Base-by-base conservation (phyloP, 306 rosid genomes). In the Geum urbanum region DNA sequence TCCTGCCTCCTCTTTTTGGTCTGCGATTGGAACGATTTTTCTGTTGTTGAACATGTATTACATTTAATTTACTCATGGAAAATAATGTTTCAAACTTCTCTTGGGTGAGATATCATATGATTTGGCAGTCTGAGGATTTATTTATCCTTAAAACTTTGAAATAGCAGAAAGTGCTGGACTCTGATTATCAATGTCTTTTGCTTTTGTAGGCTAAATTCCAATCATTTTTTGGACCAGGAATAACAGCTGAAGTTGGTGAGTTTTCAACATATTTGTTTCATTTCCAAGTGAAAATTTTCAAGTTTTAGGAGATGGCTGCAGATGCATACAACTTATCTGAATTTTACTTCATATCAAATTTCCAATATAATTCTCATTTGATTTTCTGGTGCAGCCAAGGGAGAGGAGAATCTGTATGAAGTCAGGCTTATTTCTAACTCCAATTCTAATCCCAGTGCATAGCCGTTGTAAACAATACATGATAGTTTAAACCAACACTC, bases 181-280 rank as follows among this genome's bases (percentile, higher is more conserved):
- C 76, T 72, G 62, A 69, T 44, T 53, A 49, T 49, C 19, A 2
- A 51, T 52, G 60, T 82, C 55, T 24, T 10, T 71, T 9, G 11
- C 73, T 72, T 62, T 59, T 81, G 43, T 67, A 94, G 98, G 96
- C 87, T 56, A 94, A 90, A 76, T 88, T 94, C 76, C 7, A 96
- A 67, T 94, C 98, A 53, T 94, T 90, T 85, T 94, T 94, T 77
- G 98, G 98, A 68, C 96, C 99, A 46, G 96, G 95, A 73, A 82
- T 94, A 63, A 77, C 91, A 32, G 96, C 99, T n/a, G 96, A 91
- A 87, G 71, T 91, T 32, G 99, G 99, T 91, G 83, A 86, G 96
- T 77, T 37, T 72, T 54, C 13, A 13, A 44, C 51, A 35, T 19
- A 39, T 40, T 32, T 70, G 45, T 55, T 72, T 65, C 53, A 37